phyloP scores from a whole-genome alignment of 2,329 filamentous ascomycete species.

The Pyricularia pennisetigena region DNA sequence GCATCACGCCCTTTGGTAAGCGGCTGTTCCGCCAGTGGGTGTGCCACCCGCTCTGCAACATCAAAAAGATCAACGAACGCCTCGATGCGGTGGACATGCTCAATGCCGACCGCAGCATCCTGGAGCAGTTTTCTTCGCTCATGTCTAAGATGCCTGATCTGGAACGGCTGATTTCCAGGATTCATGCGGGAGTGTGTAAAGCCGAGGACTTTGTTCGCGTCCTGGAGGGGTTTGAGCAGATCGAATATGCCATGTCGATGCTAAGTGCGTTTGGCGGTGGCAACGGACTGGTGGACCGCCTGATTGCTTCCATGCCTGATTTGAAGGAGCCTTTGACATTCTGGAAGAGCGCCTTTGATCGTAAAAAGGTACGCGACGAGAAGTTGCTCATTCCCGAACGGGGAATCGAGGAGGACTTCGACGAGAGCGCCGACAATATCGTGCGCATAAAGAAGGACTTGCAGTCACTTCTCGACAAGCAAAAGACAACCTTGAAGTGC shows the following conservation, averaged over 20 bases:
- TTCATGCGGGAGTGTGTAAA: conserved; percentile 85
- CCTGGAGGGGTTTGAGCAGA: conserved; percentile 93
- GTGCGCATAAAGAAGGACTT: conserved; percentile 67
- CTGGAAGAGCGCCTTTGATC: conserved; percentile 91
- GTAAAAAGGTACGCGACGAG: conserved; percentile 64
- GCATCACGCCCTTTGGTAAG: conserved; percentile 94
- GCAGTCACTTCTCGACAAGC: conserved; percentile 58
- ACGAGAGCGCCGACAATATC: conserved; percentile 69
- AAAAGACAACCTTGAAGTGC: conserved; percentile 65
- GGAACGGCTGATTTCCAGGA: conserved; percentile 84
- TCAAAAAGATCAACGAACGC: conserved; percentile 80
- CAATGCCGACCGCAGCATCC: conserved; percentile 70
- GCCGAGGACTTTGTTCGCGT: conserved; percentile 89
- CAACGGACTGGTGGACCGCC: conserved; percentile 72
- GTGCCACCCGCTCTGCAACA: conserved; percentile 85
- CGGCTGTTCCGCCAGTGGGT: conserved; percentile 95
- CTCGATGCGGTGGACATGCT: conserved; percentile 90
- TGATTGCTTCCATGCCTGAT: conserved; percentile 80
- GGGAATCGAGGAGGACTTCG: conserved; percentile 87
- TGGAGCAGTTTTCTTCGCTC: conserved; percentile 81
- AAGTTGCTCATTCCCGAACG: conserved; percentile 77
- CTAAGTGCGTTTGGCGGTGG: conserved; percentile 65
- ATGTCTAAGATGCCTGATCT: conserved; percentile 89
- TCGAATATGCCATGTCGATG: conserved; percentile 84
- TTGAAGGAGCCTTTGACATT: conserved; percentile 63